Percentiles rank a stretch among this genome's conserved stretches.
Evolutionary conservation across 805 yeast genomes (phyloP).

Genomic region (Metschnikowia kunwiensis): DNA sequence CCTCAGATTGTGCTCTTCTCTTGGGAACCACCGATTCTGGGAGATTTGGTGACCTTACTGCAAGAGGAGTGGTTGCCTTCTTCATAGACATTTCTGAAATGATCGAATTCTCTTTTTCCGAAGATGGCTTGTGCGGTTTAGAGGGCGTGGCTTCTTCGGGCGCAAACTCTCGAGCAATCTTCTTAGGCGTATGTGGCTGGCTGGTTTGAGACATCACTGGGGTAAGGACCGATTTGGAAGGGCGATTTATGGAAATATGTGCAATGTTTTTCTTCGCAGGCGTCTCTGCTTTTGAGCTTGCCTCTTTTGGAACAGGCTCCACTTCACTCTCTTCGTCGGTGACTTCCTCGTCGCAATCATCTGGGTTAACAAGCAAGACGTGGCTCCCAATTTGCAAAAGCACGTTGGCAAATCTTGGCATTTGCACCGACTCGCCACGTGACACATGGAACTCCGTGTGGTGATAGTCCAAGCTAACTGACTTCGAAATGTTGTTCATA

Average conservation of each 20-base stretch:
- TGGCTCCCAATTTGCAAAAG: slow-evolving; percentile 72
- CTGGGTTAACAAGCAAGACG: slow-evolving; percentile 48
- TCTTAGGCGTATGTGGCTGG: slow-evolving; percentile 8
- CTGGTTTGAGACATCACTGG: slow-evolving; percentile 5
- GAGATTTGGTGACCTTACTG: slow-evolving; percentile 26
- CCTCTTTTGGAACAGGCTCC: background rate
- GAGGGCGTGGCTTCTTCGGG: slow-evolving; percentile 11
- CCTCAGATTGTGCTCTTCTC: slow-evolving; percentile 34
- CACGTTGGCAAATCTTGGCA: slow-evolving; percentile 63
- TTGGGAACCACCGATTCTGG: slow-evolving; percentile 19
- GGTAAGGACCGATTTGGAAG: slow-evolving; percentile 3
- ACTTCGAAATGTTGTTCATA: slow-evolving; percentile 24
- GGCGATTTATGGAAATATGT: background rate
- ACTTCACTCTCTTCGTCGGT: slow-evolving; percentile 43
- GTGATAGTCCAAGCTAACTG: slow-evolving; percentile 40
- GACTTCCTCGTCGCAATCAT: slow-evolving; percentile 40
- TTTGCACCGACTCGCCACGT: slow-evolving; percentile 57
- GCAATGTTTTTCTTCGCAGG: background rate
- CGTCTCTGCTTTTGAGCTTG: background rate
- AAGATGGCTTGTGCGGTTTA: slow-evolving; percentile 2
- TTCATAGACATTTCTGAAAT: slow-evolving; percentile 5
- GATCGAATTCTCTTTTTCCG: slow-evolving; percentile 6
- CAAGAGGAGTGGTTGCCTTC: slow-evolving; percentile 22
- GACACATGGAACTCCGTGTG: slow-evolving; percentile 56
- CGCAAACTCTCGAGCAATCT: background rate